A percentile compares a stretch with the other conserved stretches of the same genome.
Evolutionary conservation across 192 early-diverging fungal genomes (phyloP).

Genomic region (Dissophora ornata): DNA sequence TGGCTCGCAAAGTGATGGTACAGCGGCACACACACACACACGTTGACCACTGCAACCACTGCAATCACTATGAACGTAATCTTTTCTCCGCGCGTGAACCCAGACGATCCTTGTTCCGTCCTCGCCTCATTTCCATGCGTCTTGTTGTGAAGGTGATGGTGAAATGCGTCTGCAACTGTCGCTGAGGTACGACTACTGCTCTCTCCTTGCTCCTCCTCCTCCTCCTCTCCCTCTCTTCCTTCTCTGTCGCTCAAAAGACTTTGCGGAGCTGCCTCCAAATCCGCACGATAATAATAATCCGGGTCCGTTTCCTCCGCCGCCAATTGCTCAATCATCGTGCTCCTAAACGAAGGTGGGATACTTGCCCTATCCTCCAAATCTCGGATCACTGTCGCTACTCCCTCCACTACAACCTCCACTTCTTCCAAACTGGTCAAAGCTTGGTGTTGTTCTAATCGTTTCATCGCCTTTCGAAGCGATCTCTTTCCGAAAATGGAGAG

Average conservation of each 20-base stretch:
- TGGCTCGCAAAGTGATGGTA: slow-evolving; percentile 48
- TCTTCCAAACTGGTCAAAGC: slow-evolving; percentile 17
- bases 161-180: neutral
- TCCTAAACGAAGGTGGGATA: slow-evolving; percentile 18
- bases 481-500: slow-evolving; percentile 58
- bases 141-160: neutral
- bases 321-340: slow-evolving; percentile 28
- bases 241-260: neutral
- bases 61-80: slow-evolving; percentile 44
- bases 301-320: slow-evolving; percentile 20
- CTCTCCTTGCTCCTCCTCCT: neutral
- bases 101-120: no score
- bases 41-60: slow-evolving; percentile 35
- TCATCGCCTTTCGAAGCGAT: slow-evolving; percentile 55
- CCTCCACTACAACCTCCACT: slow-evolving; percentile 36
- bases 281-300: slow-evolving; percentile 10
- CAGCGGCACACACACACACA: slow-evolving; percentile 49
- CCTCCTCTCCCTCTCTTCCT: neutral
- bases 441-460: slow-evolving; percentile 45
- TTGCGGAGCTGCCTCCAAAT: slow-evolving; percentile 21
- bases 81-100: slow-evolving; percentile 53
- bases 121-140: no score
- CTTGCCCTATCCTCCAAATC: slow-evolving; percentile 33
- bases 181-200: neutral
- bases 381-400: slow-evolving; percentile 30